Base-by-base conservation (phyloP, 192 early-diverging fungal genomes). In the Gigaspora rosea region DNA sequence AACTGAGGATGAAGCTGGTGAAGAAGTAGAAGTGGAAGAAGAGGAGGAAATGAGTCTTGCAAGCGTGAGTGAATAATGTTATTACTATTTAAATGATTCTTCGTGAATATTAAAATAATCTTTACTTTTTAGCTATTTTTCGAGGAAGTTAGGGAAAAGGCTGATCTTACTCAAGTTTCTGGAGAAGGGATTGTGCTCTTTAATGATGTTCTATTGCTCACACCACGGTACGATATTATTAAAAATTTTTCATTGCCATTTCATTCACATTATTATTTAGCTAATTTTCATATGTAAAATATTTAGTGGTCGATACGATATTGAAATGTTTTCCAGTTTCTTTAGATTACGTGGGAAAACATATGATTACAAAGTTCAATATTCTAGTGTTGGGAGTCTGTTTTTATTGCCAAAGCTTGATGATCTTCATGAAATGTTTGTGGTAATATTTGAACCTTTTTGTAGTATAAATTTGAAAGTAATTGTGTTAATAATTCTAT, bases 321-420 rank as follows among this genome's bases (percentile, higher is more conserved):
- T 99, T 75, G 95, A 97, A 80, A 91, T 99, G 90, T 94, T 94
- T 82, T 88, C 90, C 47, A 85, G 88, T 35, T 97, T 96, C 77
- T 83, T 99, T 78, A 95, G 97, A 56, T 87, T 99, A 57, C 95
- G 96, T 48, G 97, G 97, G 76, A 97, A 97, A 82, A 94, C 96
- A 2, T 95, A 98, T 88, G 97, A 99, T 81, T 99, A 98, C 89
- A 95, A 96, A 85, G 93, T 99, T 74, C 85, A 91, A 56, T 97
- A 96, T 86, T 89, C 85, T 47, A 92, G 87, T 67, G 91, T 99
- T 36, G 89, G 90, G 78, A 89, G 91, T 66, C 74, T 99, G 73
- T 96, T 97, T 75, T 84, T 97, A 78, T 86, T 99, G 18, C 91
- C 93, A 10, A 98, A 98, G 85, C 94, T 95, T 8, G 95, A 97